These are phyloP conservation scores for Cystobasidium slooffiae DNA, from an alignment of 1,284 basidiomycete genomes.

Conservation along the genomic window DNA sequence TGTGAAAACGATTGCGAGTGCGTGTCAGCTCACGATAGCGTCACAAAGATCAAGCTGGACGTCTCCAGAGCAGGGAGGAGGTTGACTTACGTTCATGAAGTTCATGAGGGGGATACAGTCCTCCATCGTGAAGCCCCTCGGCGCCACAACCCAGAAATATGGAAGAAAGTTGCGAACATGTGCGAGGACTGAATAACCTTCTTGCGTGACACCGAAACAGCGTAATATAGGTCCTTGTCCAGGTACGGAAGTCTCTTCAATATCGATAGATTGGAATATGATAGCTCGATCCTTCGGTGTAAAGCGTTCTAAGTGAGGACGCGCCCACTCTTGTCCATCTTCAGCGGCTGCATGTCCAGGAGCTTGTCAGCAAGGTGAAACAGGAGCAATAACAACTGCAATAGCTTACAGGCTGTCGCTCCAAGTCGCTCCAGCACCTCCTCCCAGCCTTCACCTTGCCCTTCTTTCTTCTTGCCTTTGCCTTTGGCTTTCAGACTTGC, in stretches of 20 bases:
- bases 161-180: constrained; percentile 80
- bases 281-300: constrained; percentile 19
- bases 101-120: constrained; percentile 70
- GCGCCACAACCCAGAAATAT: constrained; percentile 86
- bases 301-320: constrained; percentile 61
- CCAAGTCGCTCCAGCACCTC: constrained; percentile 30
- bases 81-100: constrained; percentile 72
- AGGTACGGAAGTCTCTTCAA: constrained; percentile 72
- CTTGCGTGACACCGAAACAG: constrained; percentile 86
- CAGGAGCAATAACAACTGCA: neutral
- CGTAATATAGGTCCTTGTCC: constrained; percentile 66
- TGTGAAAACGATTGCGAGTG: neutral
- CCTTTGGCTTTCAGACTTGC: constrained; percentile 41
- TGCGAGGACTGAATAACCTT: constrained; percentile 83
- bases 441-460: constrained; percentile 47
- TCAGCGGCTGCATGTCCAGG: constrained; percentile 44
- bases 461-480: constrained; percentile 47
- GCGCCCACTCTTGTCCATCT: constrained; percentile 67
- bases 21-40: neutral
- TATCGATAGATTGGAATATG: constrained; percentile 89
- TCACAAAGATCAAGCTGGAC: neutral
- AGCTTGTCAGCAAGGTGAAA: neutral
- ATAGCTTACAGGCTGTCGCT: constrained; percentile 24
- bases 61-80: neutral
- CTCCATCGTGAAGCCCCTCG: constrained; percentile 73